Base-by-base conservation (phyloP, 2,329 filamentous ascomycete genomes). In the Cladosporium austrohemisphaericum region DNA sequence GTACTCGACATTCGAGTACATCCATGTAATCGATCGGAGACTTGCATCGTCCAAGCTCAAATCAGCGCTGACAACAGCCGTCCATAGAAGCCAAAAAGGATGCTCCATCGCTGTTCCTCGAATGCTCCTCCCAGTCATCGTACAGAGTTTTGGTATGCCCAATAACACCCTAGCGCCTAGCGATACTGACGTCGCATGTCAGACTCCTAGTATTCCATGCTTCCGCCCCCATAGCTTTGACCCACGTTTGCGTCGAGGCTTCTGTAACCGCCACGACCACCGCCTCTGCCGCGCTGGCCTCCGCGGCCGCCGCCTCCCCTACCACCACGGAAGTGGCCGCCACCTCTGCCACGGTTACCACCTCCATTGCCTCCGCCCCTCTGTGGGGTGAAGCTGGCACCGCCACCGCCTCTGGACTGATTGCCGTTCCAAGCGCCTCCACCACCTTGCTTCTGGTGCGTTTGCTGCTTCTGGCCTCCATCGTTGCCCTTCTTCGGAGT, bases 351-450 rank as follows among this genome's bases (percentile, higher is more conserved):
- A 18, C 67, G 66, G 10, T 70, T 68, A 18, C 68, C 65, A 11
- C 67, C 61, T 4, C 64, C 63, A 2, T 67, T 65, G 10, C 65
- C 62, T 37, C 65, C 59, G 14, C 66, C 51, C 41, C 67, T 6
- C 74, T 63, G 48, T 70, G 37, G 31, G 11, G 50, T 16, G 23
- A 32, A 28, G 23, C 45, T 46, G 14, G 32, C 56, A 33, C 49
- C 49, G 16, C 52, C 45, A 32, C 75, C 75, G 25, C 76, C 76
- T 23, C 72, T 70, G 44, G 77, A 71, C 9, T 77, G 73, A 36
- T 60, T 67, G 65, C 10, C 70, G 67, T 18, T 68, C 67, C 66
- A 62, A 28, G 67, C 63, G 20, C 67, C 61, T 2, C 65, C 65
- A 5, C 69, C 67, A 9, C 68, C 63, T 50, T 60, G 49, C 16